A percentile compares a stretch with the other conserved stretches of the same genome.
These are phyloP conservation scores for Cystobasidium sp. DNA, from an alignment of 1,284 basidiomycete genomes.

Conservation along the genomic window DNA sequence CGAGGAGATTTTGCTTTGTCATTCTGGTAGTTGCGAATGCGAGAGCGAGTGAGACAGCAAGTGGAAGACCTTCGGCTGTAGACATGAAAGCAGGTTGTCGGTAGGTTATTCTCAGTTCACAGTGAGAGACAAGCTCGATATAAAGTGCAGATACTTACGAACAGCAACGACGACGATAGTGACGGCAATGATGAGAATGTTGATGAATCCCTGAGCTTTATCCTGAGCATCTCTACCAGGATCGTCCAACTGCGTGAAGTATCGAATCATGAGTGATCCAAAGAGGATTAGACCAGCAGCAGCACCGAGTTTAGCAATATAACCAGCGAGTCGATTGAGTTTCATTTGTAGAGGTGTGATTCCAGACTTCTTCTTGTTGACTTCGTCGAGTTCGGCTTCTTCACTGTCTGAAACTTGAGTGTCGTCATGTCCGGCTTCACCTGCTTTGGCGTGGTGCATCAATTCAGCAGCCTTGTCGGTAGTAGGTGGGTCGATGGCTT, in stretches of 20 bases:
- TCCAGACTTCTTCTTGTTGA: conserved; percentile 58
- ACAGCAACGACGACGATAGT: conserved; percentile 96
- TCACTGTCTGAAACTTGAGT: conserved; percentile 4
- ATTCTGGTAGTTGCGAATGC: conserved; percentile 97
- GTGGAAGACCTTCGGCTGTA: conserved; percentile 71
- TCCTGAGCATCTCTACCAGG: conserved; percentile 69
- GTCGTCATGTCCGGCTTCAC: conserved; percentile 6
- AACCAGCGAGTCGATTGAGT: conserved; percentile 86
- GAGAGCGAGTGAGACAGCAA: conserved; percentile 93
- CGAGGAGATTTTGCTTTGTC: conserved; percentile 91
- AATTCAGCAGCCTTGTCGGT: conserved; percentile 8
- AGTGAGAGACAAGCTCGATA: conserved; percentile 60
- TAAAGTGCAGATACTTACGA: conserved; percentile 65
- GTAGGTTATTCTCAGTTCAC: background rate
- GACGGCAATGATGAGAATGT: conserved; percentile 92
- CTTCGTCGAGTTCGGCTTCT: conserved; percentile 22
- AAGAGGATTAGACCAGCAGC: conserved; percentile 83
- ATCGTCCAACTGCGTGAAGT: conserved; percentile 81
- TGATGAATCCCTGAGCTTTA: conserved; percentile 89
- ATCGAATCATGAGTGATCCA: conserved; percentile 84
- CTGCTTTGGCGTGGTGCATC: conserved; percentile 22
- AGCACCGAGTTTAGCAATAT: conserved; percentile 89
- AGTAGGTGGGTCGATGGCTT: conserved; percentile 12
- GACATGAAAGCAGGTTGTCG: background rate
- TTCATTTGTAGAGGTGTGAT: conserved; percentile 93